A percentile compares a stretch with the other conserved stretches of the same genome.
These are phyloP conservation scores for Hamigera avellanea DNA, from an alignment of 495 filamentous ascomycete genomes.

Conservation along the genomic window DNA sequence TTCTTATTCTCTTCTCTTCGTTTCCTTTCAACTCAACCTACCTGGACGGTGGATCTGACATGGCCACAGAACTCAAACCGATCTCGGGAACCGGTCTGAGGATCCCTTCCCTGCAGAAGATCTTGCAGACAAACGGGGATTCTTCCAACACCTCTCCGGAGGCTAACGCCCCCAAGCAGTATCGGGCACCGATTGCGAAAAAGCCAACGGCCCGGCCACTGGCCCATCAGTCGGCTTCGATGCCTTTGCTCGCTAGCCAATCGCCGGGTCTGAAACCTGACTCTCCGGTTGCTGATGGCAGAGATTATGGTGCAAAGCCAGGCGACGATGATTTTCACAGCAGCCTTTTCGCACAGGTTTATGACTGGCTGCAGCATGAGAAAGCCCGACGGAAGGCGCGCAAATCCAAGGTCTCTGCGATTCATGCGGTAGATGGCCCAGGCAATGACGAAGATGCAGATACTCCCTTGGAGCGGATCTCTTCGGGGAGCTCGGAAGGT, in stretches of 20 bases:
- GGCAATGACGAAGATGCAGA: slow-evolving; percentile 17
- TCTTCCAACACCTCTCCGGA: neutral
- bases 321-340: slow-evolving; percentile 23
- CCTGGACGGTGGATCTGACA: no score
- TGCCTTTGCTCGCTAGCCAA: slow-evolving; percentile 4
- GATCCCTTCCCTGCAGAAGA: neutral
- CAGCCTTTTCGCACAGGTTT: slow-evolving; percentile 55
- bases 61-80: neutral
- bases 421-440: slow-evolving; percentile 9
- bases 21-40: neutral
- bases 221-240: slow-evolving; percentile 4
- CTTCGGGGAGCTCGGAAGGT: slow-evolving; percentile 41
- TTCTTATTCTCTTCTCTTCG: slow-evolving; percentile 5
- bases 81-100: neutral
- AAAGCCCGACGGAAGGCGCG: slow-evolving; percentile 49
- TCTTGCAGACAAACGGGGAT: neutral
- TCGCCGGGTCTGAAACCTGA: slow-evolving; percentile 1
- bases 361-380: slow-evolving; percentile 70
- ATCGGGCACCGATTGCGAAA: slow-evolving; percentile 3
- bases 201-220: slow-evolving; percentile 2
- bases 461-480: slow-evolving; percentile 14
- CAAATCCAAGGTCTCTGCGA: slow-evolving; percentile 22
- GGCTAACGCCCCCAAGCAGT: slow-evolving; percentile 3
- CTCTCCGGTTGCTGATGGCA: slow-evolving; percentile 10
- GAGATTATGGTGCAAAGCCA: slow-evolving; percentile 13